phyloP scores from a whole-genome alignment of 2,329 filamentous ascomycete genomes.

The Sporothrix variecibatus region DNA sequence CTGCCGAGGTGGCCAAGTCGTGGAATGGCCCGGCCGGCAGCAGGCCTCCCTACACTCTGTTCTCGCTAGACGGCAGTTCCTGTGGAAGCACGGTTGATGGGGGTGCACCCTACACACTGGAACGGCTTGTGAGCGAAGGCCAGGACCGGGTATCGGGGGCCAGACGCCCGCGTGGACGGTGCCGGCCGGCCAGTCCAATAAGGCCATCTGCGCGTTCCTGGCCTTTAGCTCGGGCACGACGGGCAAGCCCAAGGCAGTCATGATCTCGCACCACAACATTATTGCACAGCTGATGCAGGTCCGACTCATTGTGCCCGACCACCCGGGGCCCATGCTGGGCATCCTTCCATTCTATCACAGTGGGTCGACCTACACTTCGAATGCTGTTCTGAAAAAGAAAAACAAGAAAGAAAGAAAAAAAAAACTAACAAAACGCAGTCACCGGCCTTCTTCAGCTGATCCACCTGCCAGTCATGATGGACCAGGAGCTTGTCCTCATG shows the following conservation, averaged over 20 bases:
- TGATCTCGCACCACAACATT: conserved; percentile 58
- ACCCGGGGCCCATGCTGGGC: conserved; percentile 34
- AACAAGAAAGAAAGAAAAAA: too few species aligned
- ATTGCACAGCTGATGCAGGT: conserved; percentile 65
- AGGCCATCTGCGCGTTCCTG: conserved; percentile 47
- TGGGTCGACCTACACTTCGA: not conserved
- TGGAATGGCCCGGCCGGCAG: conserved; percentile 8
- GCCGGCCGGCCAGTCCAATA: conserved; percentile 42
- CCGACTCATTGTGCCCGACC: conserved; percentile 51
- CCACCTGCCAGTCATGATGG: conserved; percentile 63
- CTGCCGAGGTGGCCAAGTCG: not conserved
- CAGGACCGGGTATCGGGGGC: not conserved
- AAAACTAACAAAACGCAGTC: conserved; percentile 39
- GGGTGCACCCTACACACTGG: not conserved
- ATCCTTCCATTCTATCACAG: conserved; percentile 36
- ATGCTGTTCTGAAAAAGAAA: conserved; percentile 5
- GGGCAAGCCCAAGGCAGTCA: conserved; percentile 31
- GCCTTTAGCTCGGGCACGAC: conserved; percentile 61
- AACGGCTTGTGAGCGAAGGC: not conserved
- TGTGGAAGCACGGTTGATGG: not conserved
- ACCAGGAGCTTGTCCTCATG: conserved; percentile 67
- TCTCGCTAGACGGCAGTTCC: conserved; percentile 5
- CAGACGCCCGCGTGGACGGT: conserved; percentile 11
- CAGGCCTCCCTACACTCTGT: conserved; percentile 1
- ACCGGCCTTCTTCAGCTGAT: conserved; percentile 64